Base-by-base conservation (phyloP, 1,284 basidiomycete genomes). In the Cronartium ribicola region DNA sequence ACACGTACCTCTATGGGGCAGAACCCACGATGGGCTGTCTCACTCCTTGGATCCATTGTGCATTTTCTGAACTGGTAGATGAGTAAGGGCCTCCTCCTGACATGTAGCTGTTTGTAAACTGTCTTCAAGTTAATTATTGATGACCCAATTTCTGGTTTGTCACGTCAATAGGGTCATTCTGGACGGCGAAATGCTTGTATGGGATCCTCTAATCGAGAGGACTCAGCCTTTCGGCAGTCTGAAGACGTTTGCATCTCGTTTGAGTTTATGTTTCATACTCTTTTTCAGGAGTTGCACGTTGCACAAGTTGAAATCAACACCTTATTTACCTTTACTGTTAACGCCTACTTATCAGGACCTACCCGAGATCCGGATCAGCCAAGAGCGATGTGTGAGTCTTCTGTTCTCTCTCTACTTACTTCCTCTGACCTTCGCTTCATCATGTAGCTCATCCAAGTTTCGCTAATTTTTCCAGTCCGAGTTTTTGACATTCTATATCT, bases 161-260 rank as follows among this genome's bases (percentile, higher is more conserved):
- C 8, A 65, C 1, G 57, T 5, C 40, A 36, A 46, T 76, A 95
- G 94, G 66, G 88, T 94, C 77, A 91, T 97, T 60, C 83, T 97
- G 17, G 94, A 97, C 78, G 94, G 94, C 0, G 94, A 98, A 81
- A 96, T 98, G 94, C 83, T 98, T 57, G 94, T 94, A 2, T 96
- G 91, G 90, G 94, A 97, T 80, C 94, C 94, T 0, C 84, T 89
- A 1, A 88, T 90, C 0, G 88, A 90, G 77, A 87, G 90, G 59
- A 91, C 91, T 79, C 84, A 94, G 11, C 90, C 93, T 0, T 97
- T 98, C 77, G 94, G 94, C 0, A 90, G 88, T 0, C 83, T 98
- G 66, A 98, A 97, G 82, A 91, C 91, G 0, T 91, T 92, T 43
- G 93, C 92, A 1, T 83, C 88, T 7, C 88, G 91, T 91, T 76